Evolutionary conservation across 2,329 filamentous ascomycete species (phyloP).

Genomic region (Talaromyces verruculosus): DNA sequence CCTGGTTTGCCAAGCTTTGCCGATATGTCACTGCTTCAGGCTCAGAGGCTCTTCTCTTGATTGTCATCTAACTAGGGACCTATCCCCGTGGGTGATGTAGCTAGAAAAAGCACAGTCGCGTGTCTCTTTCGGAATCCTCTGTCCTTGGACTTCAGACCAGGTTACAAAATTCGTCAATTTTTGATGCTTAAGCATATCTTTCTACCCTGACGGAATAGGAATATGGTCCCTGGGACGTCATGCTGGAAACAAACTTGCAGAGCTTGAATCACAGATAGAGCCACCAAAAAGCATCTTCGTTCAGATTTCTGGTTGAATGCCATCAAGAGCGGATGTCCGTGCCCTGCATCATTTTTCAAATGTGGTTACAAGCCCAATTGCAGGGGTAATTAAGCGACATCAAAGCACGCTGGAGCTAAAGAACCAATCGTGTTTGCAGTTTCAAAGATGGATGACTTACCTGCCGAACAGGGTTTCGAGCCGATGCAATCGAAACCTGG

Average conservation of each 20-base stretch:
- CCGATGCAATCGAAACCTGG: background rate
- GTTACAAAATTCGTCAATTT: no score
- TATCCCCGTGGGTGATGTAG: background rate
- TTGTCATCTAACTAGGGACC: background rate
- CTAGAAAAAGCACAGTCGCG: background rate
- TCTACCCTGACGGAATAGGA: background rate
- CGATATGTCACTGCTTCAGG: background rate
- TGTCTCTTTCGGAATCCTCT: background rate
- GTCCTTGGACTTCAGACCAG: background rate
- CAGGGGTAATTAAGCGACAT: background rate
- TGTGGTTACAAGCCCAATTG: background rate
- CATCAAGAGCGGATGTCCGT: background rate
- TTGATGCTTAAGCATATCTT: background rate
- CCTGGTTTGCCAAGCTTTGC: background rate
- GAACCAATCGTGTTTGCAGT: background rate
- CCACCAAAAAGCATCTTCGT: background rate
- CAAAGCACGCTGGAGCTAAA: background rate
- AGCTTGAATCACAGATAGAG: background rate
- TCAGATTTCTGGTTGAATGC: background rate
- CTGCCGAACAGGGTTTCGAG: background rate
- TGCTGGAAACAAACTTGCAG: background rate
- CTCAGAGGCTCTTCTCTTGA: background rate
- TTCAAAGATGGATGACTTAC: background rate
- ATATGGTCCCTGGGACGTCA: background rate
- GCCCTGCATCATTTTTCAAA: background rate